Evolutionary conservation across 2,329 filamentous ascomycete species (phyloP), one percentile per base, ranked within the genome.

Genomic region (Aspergillus fumigatus): DNA sequence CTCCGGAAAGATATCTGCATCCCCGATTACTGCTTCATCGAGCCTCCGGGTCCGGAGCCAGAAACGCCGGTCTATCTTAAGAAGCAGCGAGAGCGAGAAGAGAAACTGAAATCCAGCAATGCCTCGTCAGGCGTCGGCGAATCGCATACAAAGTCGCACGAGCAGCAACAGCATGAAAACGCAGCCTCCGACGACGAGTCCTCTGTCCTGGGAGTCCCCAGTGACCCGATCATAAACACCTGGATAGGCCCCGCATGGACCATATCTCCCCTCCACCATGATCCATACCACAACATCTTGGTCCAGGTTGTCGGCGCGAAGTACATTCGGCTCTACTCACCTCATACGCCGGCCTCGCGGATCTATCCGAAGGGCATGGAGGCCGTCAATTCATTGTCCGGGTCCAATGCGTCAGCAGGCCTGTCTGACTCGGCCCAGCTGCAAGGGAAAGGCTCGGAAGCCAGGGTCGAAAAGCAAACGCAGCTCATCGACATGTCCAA

Each of bases 211-310:
- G 59, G 50, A 7, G 48, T 68, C 43, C 62, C 67, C 0, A 58
- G 50, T 6, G 80, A 84, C 23, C 90, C 90, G 0, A 78, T 89
- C 47, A 80, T 95, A 19, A 96, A 97, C 73, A 92, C 90, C 7
- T 99, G 94, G 94, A 88, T 97, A 61, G 94, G 94, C 0, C 94
- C 94, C 0, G 79, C 86, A 0, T 87, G 86, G 51, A 97, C 94
- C 0, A 92, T 96, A 61, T 96, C 92, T 0, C 94, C 94, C 1
- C 79, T 97, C 0, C 94, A 99, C 72, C 95, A 91, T 1, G 94
- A 97, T 67, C 90, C 89, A 1, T 95, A 97, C 71, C 90, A 97
- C 70, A 97, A 97, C 68, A 84, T 97, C 50, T 83, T 97, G 4
- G 87, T 87, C 25, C 94, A 97, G 72, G 89, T 95, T 0, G 89